Percentiles rank a stretch among this genome's conserved stretches.
phyloP scores from a whole-genome alignment of 1,284 basidiomycete species.

The Rhodotorula sp. region DNA sequence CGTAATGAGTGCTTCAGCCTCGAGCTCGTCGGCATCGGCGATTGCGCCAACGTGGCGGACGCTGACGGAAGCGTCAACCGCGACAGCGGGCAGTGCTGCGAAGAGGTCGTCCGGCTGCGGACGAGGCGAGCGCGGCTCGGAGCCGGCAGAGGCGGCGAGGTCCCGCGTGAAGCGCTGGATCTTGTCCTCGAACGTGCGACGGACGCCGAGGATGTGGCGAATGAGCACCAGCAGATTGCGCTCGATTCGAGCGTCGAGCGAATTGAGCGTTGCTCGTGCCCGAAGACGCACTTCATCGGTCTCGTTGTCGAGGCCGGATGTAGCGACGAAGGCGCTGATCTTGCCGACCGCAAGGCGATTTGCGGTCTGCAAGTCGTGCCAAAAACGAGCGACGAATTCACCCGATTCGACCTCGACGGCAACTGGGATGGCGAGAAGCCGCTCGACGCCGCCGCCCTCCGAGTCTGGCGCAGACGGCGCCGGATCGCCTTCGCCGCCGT shows the following conservation, averaged over 20 bases:
- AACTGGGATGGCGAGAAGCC: constrained; percentile 6
- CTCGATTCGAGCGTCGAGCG: constrained; percentile 15
- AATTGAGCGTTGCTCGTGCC: constrained; percentile 13
- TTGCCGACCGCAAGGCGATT: constrained; percentile 28
- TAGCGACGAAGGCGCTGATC: constrained; percentile 17
- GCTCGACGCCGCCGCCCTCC: neutral
- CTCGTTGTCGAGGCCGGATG: neutral
- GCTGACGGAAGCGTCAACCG: constrained; percentile 8
- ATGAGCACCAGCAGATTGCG: constrained; percentile 36
- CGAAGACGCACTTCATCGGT: constrained; percentile 10
- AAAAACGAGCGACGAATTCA: constrained; percentile 18
- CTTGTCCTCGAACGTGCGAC: constrained; percentile 29
- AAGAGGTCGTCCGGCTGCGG: neutral
- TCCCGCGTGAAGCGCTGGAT: constrained; percentile 21
- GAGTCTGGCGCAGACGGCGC: no score
- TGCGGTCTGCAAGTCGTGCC: constrained; percentile 9
- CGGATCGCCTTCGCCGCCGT: neutral
- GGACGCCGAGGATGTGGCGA: constrained; percentile 36
- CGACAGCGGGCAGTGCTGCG: constrained; percentile 7
- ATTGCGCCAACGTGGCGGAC: constrained; percentile 3
- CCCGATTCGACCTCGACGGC: constrained; percentile 18
- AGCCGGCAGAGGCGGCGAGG: constrained; percentile 1
- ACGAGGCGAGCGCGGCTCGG: neutral
- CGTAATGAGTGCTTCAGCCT: neutral
- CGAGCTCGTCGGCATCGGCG: constrained; percentile 19